Evolutionary conservation across 2,329 filamentous ascomycete species (phyloP).

Genomic region (Curvularia hawaiiensis): DNA sequence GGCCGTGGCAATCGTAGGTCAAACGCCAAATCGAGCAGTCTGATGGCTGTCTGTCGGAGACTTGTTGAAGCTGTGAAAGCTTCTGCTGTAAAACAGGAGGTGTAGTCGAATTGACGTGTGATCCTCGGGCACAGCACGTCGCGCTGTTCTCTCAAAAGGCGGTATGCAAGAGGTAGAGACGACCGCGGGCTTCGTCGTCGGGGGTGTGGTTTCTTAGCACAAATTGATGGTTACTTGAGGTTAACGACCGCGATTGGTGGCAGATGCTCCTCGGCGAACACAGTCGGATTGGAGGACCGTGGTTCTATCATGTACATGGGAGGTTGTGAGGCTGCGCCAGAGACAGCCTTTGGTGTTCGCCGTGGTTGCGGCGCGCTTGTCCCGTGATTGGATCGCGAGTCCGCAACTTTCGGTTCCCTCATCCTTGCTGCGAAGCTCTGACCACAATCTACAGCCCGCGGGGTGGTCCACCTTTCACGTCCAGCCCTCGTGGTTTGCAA

Average conservation of each 20-base stretch:
- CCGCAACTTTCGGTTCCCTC: constrained; percentile 15
- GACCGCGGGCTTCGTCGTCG: constrained; percentile 1
- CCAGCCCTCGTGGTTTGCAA: neutral
- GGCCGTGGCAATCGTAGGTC: constrained; percentile 12
- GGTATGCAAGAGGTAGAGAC: constrained; percentile 3
- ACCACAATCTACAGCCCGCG: neutral
- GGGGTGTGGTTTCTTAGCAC: neutral
- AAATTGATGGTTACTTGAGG: neutral
- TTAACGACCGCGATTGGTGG: neutral
- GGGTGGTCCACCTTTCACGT: neutral
- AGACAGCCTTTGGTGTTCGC: constrained; percentile 13
- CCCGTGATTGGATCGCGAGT: constrained; percentile 26
- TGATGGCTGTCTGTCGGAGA: constrained; percentile 3
- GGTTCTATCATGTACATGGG: neutral
- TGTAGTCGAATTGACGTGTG: neutral
- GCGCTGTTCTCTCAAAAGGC: constrained; percentile 9
- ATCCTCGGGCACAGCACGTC: neutral
- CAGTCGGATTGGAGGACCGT: neutral
- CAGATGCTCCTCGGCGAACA: neutral
- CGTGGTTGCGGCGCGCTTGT: constrained; percentile 21
- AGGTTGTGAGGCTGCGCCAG: constrained; percentile 8
- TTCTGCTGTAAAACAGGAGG: neutral
- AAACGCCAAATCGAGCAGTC: constrained; percentile 21
- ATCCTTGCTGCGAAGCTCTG: constrained; percentile 17
- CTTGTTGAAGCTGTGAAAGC: neutral